Percentiles rank a stretch among this genome's conserved stretches.
Conservation (phyloP, 768 basidiomycete species). For the Pisolithus marmoratus region DNA sequence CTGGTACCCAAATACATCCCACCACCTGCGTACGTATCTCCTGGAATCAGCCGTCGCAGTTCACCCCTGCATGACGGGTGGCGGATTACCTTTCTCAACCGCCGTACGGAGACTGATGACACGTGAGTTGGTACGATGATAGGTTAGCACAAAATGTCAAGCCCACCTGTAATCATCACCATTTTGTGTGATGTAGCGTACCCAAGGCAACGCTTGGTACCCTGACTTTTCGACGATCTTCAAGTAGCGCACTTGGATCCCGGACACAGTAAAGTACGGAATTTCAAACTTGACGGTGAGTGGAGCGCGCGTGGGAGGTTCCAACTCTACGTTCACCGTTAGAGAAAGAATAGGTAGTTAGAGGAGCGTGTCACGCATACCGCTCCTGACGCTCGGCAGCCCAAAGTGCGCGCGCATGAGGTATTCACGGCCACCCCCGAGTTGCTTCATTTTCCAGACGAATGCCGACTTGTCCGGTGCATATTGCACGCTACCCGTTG, state of each 20-base stretch:
- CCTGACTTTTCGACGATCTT: conserved; percentile 99
- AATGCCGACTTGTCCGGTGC: conserved; percentile 98
- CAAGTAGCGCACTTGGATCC: conserved; percentile 95
- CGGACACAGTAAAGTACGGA: conserved; percentile 96
- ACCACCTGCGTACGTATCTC: background rate
- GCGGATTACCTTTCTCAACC: conserved; percentile 65
- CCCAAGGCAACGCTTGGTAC: conserved; percentile 95
- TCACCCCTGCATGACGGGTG: conserved; percentile 38
- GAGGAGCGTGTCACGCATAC: conserved; percentile 38
- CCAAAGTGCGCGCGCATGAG: conserved; percentile 99
- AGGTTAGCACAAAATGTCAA: background rate
- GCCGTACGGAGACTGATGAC: conserved; percentile 60
- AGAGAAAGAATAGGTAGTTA: conserved; percentile 25
- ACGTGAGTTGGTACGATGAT: background rate
- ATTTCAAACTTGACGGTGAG: conserved; percentile 98
- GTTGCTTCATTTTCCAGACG: conserved; percentile 98
- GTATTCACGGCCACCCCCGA: conserved; percentile 94
- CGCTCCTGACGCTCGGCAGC: conserved; percentile 85
- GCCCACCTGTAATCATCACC: conserved; percentile 85
- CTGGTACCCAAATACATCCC: background rate
- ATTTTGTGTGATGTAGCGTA: conserved; percentile 89
- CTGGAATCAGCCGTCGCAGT: background rate
- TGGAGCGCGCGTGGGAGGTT: conserved; percentile 72
- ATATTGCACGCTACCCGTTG: conserved; percentile 93
- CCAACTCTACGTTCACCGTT: conserved; percentile 48